A percentile compares a stretch with the other conserved stretches of the same genome.
These are phyloP conservation scores for Casuarina cunninghamiana DNA, from an alignment of 306 rosid genomes.

Conservation along the genomic window DNA sequence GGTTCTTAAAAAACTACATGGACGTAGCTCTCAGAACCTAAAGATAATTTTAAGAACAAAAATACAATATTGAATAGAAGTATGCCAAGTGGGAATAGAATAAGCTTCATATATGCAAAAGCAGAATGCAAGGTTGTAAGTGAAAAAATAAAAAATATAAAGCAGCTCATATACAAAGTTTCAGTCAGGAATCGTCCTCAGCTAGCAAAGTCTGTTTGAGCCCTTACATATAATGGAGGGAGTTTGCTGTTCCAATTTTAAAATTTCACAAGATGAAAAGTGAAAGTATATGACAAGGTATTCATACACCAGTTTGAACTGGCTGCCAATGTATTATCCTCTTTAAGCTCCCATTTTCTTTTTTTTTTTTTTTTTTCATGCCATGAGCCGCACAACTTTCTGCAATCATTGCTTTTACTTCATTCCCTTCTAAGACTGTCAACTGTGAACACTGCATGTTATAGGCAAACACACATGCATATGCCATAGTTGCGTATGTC, in stretches of 20 bases:
- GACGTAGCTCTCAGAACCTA: not conserved
- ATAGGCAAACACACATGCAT: not conserved
- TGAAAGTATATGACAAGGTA: not conserved
- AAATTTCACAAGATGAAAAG: not conserved
- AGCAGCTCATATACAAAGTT: not conserved
- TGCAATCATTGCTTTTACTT: not conserved
- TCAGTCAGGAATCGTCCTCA: conserved; percentile 4
- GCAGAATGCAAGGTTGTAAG: not conserved
- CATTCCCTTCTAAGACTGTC: not conserved
- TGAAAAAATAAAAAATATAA: not conserved
- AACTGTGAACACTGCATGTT: not conserved
- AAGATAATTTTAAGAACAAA: not conserved
- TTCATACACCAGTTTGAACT: not conserved
- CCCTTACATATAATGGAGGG: not conserved
- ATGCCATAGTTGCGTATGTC: conserved; percentile 8
- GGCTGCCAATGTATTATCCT: not conserved
- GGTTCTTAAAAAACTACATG: not conserved
- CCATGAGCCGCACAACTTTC: not conserved
- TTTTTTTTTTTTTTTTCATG: not conserved
- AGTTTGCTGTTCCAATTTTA: not conserved
- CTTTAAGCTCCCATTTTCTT: not conserved
- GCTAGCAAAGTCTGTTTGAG: not conserved
- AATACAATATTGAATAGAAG: not conserved
- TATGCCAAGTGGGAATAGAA: not conserved
- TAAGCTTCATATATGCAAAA: not conserved